Base-by-base conservation (phyloP, 2,329 filamentous ascomycete genomes). In the Ceratocystis destructans region DNA sequence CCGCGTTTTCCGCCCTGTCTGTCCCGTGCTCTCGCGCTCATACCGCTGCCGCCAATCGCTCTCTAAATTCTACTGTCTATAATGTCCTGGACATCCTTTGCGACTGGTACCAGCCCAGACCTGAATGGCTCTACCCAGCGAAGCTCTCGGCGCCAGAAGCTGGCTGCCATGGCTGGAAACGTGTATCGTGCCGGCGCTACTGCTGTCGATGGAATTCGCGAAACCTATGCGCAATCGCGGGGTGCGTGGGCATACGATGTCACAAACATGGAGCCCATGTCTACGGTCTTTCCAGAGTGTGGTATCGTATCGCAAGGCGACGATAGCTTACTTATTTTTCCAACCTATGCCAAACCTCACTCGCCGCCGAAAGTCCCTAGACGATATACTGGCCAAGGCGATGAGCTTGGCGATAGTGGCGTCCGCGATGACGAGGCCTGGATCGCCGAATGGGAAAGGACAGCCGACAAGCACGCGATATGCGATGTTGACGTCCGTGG, bases 401-500 rank as follows among this genome's bases (percentile, higher is more conserved):
- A 76, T 66, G 72, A 77, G 69, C 71, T 76, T 68, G 66, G 71
- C 33, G 70, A 74, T 17, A 75, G 76, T 28, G 75, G 76, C 1
- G 77, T 82, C 41, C 80, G 79, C 57, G 85, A 90, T 69, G 82
- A 85, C 57, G 86, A 90, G 48, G 92, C 88, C 73, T 93, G 88
- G 87, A 83, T 82, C 53, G 79, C 84, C 65, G 85, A 93, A 72
- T 96, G 89, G 88, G 85, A 92, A 67, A 83, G 83, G 68, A 83
- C 87, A 64, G 88, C 96, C 73, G 87, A 93, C 68, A 86, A 91
- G 71, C 88, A 88, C 73, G 90, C 92, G 0, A 79, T 96, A 3
- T 89, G 96, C 0, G 93, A 97, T 73, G 90, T 97, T 5, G 93
- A 99, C 74, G 90, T 99, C 28, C 83, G 93, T 70, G 94, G 94